Percentiles rank a stretch among this genome's conserved stretches.
phyloP scores from a whole-genome alignment of 148 eudicot genomes.

The Cornus kousa region DNA sequence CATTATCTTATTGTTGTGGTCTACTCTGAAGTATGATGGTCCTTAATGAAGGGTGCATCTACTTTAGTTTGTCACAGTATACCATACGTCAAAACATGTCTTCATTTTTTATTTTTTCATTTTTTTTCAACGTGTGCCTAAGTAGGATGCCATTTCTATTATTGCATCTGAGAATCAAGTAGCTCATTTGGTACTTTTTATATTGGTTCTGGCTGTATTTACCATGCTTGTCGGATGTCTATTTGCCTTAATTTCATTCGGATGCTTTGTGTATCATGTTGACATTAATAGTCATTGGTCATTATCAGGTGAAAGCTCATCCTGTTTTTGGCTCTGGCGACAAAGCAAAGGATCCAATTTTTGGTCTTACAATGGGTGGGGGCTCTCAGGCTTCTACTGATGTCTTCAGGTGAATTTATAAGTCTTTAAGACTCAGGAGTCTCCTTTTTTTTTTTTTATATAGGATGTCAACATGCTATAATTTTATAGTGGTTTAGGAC shows the following conservation, averaged over 20 bases:
- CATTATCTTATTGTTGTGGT: background rate
- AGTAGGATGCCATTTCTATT: background rate
- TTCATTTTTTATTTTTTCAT: too few relatives aligned
- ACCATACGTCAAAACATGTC: too few relatives aligned
- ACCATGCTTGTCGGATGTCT: background rate
- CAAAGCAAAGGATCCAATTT: slow-evolving; percentile 94
- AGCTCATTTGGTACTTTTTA: too few relatives aligned
- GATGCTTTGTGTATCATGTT: background rate
- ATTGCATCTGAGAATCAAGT: background rate
- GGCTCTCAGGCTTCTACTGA: slow-evolving; percentile 85
- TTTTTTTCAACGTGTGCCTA: background rate
- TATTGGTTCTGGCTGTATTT: background rate
- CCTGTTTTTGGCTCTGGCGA: slow-evolving; percentile 66
- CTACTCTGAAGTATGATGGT: background rate
- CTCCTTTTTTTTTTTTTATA: background rate
- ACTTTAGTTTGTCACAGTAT: too few relatives aligned
- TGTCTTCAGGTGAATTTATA: slow-evolving; percentile 65
- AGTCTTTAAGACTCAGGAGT: background rate
- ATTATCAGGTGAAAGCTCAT: slow-evolving; percentile 74
- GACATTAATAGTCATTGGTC: background rate
- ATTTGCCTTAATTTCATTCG: background rate
- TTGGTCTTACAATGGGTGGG: slow-evolving; percentile 83
- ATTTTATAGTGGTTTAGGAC: slow-evolving; percentile 20
- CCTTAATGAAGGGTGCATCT: too few relatives aligned
- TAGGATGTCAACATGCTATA: slow-evolving; percentile 1